Conservation (phyloP, 768 basidiomycete species). For the Amanita pallidorosea region DNA sequence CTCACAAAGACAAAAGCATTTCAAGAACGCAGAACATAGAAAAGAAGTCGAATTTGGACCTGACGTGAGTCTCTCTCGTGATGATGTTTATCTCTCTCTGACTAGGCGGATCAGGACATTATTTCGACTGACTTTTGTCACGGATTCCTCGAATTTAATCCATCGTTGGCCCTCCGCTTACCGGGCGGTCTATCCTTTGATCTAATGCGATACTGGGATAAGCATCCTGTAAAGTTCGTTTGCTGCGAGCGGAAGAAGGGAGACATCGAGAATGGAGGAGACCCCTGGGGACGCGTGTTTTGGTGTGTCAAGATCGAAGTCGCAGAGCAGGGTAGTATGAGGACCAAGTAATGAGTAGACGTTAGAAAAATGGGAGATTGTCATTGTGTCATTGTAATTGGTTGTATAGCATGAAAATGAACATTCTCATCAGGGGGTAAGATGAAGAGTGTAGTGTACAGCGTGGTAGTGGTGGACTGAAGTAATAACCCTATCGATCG, state of each 20-base stretch:
- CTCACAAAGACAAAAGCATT: constrained; percentile 54
- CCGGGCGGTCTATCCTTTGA: constrained; percentile 81
- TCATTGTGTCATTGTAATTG: neutral
- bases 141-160: constrained; percentile 68
- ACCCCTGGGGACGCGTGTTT: constrained; percentile 39
- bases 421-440: neutral
- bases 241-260: constrained; percentile 49
- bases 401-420: neutral
- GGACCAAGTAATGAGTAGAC: neutral
- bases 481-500: neutral
- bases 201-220: constrained; percentile 85
- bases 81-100: neutral
- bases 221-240: constrained; percentile 81
- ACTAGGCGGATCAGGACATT: constrained; percentile 35
- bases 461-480: neutral
- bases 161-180: constrained; percentile 54
- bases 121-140: constrained; percentile 83
- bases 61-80: constrained; percentile 28
- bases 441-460: neutral
- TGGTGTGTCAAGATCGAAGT: constrained; percentile 49
- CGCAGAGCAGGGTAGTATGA: neutral
- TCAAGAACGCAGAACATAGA: constrained; percentile 44
- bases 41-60: constrained; percentile 53
- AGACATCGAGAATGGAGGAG: constrained; percentile 6
- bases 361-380: neutral